Percentiles rank a stretch among this genome's conserved stretches.
phyloP scores from a whole-genome alignment of 208 protist species.

The Leishmania martiniquensis region DNA sequence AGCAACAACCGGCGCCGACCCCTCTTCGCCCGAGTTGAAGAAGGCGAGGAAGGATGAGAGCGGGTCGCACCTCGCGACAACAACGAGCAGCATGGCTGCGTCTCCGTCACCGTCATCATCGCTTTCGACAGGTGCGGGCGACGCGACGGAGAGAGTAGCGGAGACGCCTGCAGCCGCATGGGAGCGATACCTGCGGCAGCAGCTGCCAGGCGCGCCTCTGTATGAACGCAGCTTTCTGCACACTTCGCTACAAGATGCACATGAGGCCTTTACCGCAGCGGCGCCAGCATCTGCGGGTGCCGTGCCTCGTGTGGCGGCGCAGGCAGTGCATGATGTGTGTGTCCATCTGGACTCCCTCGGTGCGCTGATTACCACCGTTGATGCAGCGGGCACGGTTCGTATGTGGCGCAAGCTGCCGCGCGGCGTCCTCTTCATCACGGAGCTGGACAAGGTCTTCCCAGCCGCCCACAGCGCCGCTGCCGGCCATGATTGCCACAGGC shows the following conservation, averaged over 20 bases:
- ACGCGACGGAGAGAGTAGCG: not conserved
- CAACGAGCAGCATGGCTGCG: not conserved
- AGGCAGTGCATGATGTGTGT: conserved; percentile 45
- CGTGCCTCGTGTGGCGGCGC: not conserved
- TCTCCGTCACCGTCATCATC: not conserved
- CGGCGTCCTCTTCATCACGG: conserved; percentile 61
- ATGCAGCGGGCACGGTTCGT: conserved; percentile 51
- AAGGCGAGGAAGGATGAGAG: conserved; percentile 4
- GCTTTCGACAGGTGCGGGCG: not conserved
- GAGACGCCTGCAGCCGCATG: conserved; percentile 16
- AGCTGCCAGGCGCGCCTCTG: conserved; percentile 42
- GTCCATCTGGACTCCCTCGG: conserved; percentile 56
- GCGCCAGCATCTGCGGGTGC: not conserved
- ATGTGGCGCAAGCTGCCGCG: conserved; percentile 78
- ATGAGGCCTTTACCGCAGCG: conserved; percentile 8
- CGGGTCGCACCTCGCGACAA: not conserved
- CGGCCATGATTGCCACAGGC: conserved; percentile 1
- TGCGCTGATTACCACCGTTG: conserved; percentile 54
- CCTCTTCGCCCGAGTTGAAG: conserved; percentile 5
- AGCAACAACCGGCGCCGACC: not conserved
- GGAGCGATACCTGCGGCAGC: conserved; percentile 26
- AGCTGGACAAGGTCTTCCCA: conserved; percentile 50
- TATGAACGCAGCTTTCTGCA: conserved; percentile 78
- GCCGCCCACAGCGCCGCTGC: not conserved
- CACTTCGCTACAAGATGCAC: conserved; percentile 34